Base-by-base conservation (phyloP, 768 basidiomycete species). In the Mycena floridula region DNA sequence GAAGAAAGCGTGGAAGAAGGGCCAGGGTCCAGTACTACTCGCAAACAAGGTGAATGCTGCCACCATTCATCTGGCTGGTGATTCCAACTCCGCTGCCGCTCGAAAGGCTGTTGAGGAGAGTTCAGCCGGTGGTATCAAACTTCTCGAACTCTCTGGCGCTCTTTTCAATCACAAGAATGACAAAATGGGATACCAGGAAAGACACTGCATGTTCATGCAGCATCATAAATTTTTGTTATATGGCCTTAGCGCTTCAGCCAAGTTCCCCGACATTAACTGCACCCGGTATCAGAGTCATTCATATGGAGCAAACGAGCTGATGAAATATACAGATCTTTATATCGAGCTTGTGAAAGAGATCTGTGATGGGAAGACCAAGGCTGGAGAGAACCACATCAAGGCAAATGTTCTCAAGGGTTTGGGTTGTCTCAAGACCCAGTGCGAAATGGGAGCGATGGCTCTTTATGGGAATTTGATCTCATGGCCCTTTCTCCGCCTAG, bases 81-180 rank as follows among this genome's bases (percentile, higher is more conserved):
- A 46, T 44, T n/a, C 21, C 21, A 15, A 40, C 8, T 35, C 46
- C 2, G 49, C 15, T 1, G 49, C 55, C 2, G 36, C 13, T 15
- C 35, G 22, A 22, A 44, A 42, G 4, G 53, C 52, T 0, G 5
- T 43, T 9, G 45, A 55, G 28, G 38, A 25, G 2, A 49, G 57
- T 15, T 8, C 7, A 3, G 37, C 49, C 15, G 58, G 57, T 8
- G 52, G 42, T 7, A 42, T 49, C 11, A 54, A 57, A 46, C 44
- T 53, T 12, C 25, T 45, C 2, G 27, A 32, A 2, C 49, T 54
- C 3, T 32, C 53, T 2, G 59, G 59, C 2, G 45, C 43, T 0
- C 35, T 60, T 16, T 53, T 56, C 40, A 25, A 47, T 24, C 46
- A 60, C 47, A 58, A 56, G 48, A 53, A 56, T 25, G 50, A 54